Evolutionary conservation across 2,329 filamentous ascomycete genomes (phyloP), one percentile per base, ranked within the genome.

Genomic region (Fusarium dimerum): DNA sequence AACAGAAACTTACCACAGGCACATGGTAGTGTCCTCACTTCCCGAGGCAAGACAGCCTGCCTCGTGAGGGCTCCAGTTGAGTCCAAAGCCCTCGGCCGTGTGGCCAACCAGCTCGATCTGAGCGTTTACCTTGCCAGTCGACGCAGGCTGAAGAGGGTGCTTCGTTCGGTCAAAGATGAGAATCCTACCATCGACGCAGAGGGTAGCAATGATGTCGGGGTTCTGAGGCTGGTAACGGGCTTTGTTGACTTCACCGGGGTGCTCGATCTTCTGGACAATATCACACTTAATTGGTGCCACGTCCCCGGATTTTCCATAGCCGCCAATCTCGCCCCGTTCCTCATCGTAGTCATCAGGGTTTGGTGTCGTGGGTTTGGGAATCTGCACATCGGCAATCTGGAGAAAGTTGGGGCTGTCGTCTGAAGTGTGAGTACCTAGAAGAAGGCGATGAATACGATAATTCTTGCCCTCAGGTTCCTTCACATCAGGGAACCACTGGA

Each of bases 211-310:
- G 52, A 99, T 86, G 66, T 99, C 92, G 6, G 93, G 92, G 68
- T 99, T 99, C 71, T 97, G 93, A 12, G 94, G 94, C 73, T 97
- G 92, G 70, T 97, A 97, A 62, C 94, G 87, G 15, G 94, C 95
- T 78, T 97, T 99, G 81, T 99, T 99, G 69, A 99, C 92, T 73
- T 99, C 94, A 58, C 90, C 90, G 15, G 92, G 92, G 70, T 99
- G 94, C 70, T 96, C 89, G 69, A 99, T 99, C 73, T 90, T 94
- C 73, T 99, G 94, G 47, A 94, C 87, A 66, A 99, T 89, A 60
- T 89, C 88, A 78, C 96, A 96, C 66, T 90, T 92, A 71, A 97
- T 87, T 40, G 84, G 78, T 17, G 85, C 80, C 18, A 86, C 82
- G 59, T 90, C 89, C 12, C 71, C 71, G 55, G 87, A 87, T 46